Conservation (phyloP, 2,329 filamentous ascomycete genomes). For the Rasamsonia emersonii region DNA sequence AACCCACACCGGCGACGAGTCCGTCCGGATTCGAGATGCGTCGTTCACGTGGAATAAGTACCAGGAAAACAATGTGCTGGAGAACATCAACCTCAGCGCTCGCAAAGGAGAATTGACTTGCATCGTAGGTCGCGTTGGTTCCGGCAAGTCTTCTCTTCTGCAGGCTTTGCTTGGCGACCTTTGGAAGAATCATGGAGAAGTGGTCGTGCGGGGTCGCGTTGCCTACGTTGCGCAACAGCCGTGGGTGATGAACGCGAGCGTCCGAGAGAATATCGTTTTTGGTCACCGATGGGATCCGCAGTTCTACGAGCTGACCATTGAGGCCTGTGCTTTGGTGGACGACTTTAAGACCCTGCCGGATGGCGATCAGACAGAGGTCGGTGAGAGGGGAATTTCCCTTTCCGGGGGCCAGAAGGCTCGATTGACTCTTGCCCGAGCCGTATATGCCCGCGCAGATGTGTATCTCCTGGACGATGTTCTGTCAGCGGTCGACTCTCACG, state of each 20-base stretch:
- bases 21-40: slow-evolving; percentile 71
- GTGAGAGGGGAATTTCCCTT: slow-evolving; percentile 90
- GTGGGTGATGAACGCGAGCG: slow-evolving; percentile 97
- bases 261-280: slow-evolving; percentile 95
- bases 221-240: slow-evolving; percentile 89
- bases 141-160: slow-evolving; percentile 88
- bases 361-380: slow-evolving; percentile 92
- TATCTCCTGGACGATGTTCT: slow-evolving; percentile 91
- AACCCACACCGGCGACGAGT: slow-evolving; percentile 72
- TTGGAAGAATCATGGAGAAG: slow-evolving; percentile 79
- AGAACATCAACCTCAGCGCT: slow-evolving; percentile 78
- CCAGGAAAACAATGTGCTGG: slow-evolving; percentile 57
- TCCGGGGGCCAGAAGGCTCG: slow-evolving; percentile 95
- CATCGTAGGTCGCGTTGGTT: slow-evolving; percentile 85
- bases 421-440: slow-evolving; percentile 81
- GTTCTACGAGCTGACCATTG: slow-evolving; percentile 89
- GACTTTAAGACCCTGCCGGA: slow-evolving; percentile 91
- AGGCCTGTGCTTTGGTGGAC: slow-evolving; percentile 81
- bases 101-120: slow-evolving; percentile 91
- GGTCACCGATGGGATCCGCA: slow-evolving; percentile 86
- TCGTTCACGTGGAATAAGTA: slow-evolving; percentile 94
- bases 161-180: slow-evolving; percentile 83
- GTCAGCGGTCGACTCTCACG: slow-evolving; percentile 96
- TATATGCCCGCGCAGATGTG: slow-evolving; percentile 93
- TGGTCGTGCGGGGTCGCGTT: slow-evolving; percentile 69